Percentiles rank a stretch among this genome's conserved stretches.
phyloP scores from a whole-genome alignment of 305 asterid genomes.

The Solanum hybrid region DNA sequence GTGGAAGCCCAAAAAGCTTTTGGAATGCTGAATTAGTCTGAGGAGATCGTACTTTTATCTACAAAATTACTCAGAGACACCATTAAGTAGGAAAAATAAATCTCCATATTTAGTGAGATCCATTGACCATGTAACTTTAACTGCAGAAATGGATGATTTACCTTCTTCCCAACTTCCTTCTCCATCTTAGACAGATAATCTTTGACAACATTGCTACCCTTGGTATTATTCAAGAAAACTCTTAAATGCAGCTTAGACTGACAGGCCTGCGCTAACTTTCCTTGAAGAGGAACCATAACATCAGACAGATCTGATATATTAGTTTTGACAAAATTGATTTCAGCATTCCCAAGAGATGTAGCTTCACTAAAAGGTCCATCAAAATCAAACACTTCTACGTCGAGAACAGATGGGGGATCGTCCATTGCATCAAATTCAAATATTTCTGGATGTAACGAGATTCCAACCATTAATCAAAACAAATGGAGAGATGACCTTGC shows the following conservation, averaged over 20 bases:
- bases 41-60: constrained; percentile 89
- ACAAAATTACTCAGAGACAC: constrained; percentile 13
- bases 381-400: constrained; percentile 78
- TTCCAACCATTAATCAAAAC: constrained; percentile 10
- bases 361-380: constrained; percentile 95
- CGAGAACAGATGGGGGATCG: constrained; percentile 87
- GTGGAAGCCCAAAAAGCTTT: constrained; percentile 83
- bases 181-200: constrained; percentile 85
- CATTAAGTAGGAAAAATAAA: constrained; percentile 8
- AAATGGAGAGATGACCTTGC: not conserved
- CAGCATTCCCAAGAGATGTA: constrained; percentile 75
- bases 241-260: constrained; percentile 90
- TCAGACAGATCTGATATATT: constrained; percentile 81
- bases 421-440: constrained; percentile 99
- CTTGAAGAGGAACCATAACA: constrained; percentile 83
- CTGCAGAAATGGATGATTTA: constrained; percentile 16
- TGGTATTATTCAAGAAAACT: constrained; percentile 73
- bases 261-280: constrained; percentile 93
- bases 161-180: constrained; percentile 98
- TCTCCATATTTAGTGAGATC: not conserved
- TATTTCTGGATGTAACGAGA: constrained; percentile 53
- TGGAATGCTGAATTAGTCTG: constrained; percentile 96
- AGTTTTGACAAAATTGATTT: constrained; percentile 68
- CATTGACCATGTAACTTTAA: constrained; percentile 11
- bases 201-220: constrained; percentile 61